Percentiles rank a stretch among this genome's conserved stretches.
These are phyloP conservation scores for Acanthamoeba healyi DNA, from an alignment of 208 protist species.

Conservation along the genomic window DNA sequence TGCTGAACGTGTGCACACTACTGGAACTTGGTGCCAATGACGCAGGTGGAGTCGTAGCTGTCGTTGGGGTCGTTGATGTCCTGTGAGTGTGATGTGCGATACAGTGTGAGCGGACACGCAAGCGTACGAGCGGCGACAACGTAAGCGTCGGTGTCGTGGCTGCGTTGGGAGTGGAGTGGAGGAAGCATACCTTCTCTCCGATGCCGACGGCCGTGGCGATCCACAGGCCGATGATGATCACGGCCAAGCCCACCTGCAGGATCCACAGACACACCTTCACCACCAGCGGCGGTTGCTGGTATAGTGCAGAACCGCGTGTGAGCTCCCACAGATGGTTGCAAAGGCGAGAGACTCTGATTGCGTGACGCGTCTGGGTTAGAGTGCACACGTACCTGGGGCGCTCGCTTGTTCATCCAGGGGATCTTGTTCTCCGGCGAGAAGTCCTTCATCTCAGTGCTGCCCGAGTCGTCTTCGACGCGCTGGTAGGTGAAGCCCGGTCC, in stretches of 20 bases:
- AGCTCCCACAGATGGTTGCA: too few relatives aligned
- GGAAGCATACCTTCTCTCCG: slow-evolving; percentile 4
- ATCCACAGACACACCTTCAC: slow-evolving; percentile 46
- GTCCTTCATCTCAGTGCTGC: slow-evolving; percentile 30
- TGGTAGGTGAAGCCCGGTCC: slow-evolving; percentile 59
- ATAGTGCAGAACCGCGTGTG: neutral
- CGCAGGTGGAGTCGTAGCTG: neutral
- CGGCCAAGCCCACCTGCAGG: neutral
- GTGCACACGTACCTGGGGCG: neutral
- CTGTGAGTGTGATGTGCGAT: too few relatives aligned
- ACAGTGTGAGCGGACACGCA: too few relatives aligned
- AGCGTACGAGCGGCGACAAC: too few relatives aligned
- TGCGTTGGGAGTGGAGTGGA: too few relatives aligned
- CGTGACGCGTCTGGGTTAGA: neutral
- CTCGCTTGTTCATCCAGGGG: slow-evolving; percentile 53
- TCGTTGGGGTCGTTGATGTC: slow-evolving; percentile 6
- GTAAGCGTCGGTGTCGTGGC: too few relatives aligned
- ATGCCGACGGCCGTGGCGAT: slow-evolving; percentile 65
- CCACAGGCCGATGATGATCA: slow-evolving; percentile 41
- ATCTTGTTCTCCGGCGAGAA: slow-evolving; percentile 57
- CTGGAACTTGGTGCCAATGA: neutral
- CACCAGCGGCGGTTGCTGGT: neutral
- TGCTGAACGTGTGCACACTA: too few relatives aligned
- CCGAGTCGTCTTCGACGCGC: neutral
- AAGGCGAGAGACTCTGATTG: neutral